Conservation (phyloP, 2,329 filamentous ascomycete genomes). For the Amauroascus niger region DNA sequence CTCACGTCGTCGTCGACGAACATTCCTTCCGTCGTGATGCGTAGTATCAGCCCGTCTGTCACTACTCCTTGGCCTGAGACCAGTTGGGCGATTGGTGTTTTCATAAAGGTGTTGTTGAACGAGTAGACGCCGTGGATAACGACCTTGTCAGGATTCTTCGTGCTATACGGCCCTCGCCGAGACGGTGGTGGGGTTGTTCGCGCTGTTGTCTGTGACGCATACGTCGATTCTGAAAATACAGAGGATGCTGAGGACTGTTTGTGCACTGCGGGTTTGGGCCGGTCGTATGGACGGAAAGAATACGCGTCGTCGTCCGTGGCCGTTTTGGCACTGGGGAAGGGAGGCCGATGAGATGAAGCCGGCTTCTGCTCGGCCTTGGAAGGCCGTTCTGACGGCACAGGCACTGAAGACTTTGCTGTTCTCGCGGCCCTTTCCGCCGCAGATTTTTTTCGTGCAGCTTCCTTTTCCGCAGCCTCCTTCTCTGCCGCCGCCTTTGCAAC, state of each 20-base stretch:
- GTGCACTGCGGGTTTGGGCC: constrained; percentile 39
- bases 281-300: constrained; percentile 70
- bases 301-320: constrained; percentile 54
- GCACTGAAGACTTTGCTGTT: not conserved
- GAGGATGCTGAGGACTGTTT: constrained; percentile 57
- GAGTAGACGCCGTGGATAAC: constrained; percentile 86
- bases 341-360: not conserved
- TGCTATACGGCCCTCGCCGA: constrained; percentile 67
- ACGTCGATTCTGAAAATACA: constrained; percentile 73
- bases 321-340: constrained; percentile 30
- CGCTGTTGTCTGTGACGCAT: constrained; percentile 74
- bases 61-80: constrained; percentile 74
- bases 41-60: constrained; percentile 83
- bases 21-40: constrained; percentile 84
- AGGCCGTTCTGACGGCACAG: constrained; percentile 18
- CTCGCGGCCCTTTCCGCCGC: not conserved
- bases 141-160: constrained; percentile 90
- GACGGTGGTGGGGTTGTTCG: constrained; percentile 76
- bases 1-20: constrained; percentile 96
- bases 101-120: constrained; percentile 81
- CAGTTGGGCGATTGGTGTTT: constrained; percentile 82
- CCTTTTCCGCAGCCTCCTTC: constrained; percentile 17
- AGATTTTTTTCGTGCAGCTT: not conserved
- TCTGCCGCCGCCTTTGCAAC: constrained; percentile 20
- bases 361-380: constrained; percentile 27